Evolutionary conservation across 441 rosid genomes (phyloP).

Genomic region (Gossypium schwendimanii): DNA sequence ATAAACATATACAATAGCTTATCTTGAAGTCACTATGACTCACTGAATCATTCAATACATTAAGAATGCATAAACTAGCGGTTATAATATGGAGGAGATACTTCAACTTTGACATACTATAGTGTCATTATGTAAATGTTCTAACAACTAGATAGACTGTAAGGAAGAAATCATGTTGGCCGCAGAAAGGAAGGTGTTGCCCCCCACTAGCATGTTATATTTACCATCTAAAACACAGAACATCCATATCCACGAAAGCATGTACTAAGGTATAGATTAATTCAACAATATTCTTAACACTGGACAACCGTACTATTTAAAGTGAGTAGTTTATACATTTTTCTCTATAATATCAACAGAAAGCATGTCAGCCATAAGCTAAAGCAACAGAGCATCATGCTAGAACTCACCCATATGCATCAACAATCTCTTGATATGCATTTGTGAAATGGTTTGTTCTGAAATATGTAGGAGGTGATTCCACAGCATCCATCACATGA

Average conservation of each 20-base stretch:
- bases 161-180: neutral
- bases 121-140: neutral
- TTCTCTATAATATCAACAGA: neutral
- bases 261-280: neutral
- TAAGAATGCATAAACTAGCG: neutral
- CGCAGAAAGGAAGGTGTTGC: neutral
- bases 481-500: slow-evolving; percentile 80
- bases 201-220: neutral
- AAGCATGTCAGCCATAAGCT: neutral
- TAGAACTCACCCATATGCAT: slow-evolving; percentile 89
- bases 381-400: slow-evolving; percentile 1
- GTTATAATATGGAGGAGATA: neutral
- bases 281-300: neutral
- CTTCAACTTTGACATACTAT: neutral
- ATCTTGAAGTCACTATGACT: neutral
- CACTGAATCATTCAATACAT: neutral
- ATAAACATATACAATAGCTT: slow-evolving; percentile 14
- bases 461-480: slow-evolving; percentile 93
- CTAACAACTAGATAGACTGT: neutral
- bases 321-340: neutral
- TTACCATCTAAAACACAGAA: neutral
- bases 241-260: neutral
- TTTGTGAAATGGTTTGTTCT: slow-evolving; percentile 79
- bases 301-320: neutral
- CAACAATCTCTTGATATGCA: slow-evolving; percentile 93